Evolutionary conservation across 2,329 filamentous ascomycete species (phyloP).

Genomic region (Arachnopeziza araneosa): DNA sequence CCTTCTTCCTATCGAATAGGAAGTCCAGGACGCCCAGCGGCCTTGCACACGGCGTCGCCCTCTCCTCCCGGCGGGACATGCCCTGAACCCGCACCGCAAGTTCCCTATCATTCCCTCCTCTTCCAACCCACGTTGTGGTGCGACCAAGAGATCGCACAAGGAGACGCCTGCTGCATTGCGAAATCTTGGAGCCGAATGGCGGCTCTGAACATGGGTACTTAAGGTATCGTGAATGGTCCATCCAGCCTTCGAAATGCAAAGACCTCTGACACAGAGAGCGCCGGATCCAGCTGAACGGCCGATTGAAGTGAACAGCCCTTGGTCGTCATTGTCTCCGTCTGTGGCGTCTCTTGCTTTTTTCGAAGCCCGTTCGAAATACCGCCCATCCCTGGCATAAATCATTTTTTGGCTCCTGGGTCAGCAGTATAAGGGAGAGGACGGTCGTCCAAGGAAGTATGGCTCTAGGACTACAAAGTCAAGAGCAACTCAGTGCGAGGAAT

Average conservation of each 20-base stretch:
- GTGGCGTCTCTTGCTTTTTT: constrained; percentile 2
- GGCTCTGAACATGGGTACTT: constrained; percentile 1
- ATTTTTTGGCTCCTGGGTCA: neutral
- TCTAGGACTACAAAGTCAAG: neutral
- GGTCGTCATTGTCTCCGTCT: neutral
- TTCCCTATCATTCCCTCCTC: neutral
- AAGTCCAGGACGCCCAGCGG: neutral
- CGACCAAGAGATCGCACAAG: neutral
- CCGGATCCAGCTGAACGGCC: neutral
- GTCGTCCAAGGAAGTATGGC: neutral
- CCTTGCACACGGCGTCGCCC: neutral
- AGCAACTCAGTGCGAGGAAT: neutral
- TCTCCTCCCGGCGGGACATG: neutral
- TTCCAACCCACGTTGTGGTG: neutral
- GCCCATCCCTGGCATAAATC: neutral
- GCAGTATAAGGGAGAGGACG: neutral
- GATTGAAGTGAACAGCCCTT: neutral
- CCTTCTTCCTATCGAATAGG: neutral
- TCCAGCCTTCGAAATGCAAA: neutral
- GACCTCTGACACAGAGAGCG: neutral
- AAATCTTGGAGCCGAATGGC: neutral
- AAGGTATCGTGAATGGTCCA: constrained; percentile 2
- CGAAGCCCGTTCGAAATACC: neutral
- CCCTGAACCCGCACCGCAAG: neutral
- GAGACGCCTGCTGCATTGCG: neutral